Base-by-base conservation (phyloP, 805 yeast genomes). In the Wickerhamomyces chaumierensis region DNA sequence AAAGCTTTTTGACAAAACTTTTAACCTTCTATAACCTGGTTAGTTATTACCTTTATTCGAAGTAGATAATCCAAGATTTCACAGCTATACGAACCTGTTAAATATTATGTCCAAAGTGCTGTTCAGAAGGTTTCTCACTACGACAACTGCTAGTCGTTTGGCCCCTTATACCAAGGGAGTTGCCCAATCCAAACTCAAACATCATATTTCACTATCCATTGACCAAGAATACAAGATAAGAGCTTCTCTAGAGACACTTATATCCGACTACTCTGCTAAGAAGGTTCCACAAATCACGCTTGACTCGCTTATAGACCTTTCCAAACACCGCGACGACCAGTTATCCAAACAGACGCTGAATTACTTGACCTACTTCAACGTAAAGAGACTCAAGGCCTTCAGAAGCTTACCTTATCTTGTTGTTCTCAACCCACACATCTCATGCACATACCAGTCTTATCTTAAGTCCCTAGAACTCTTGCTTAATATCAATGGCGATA, bases 401-500 rank as follows among this genome's bases (percentile, higher is more conserved):
- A 71, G 90, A 45, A 65, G 70, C 34, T 62, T 90, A 39, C 96
- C 96, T 0, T 90, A 86, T 56, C 70, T 88, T 48, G 86, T 81
- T 35, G 80, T 87, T 40, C 60, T 90, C 44, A 90, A 90, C 55
- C 96, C 96, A 5, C 76, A 84, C 50, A 79, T 90, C 37, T 81
- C 90, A 11, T 75, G 74, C 48, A 79, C 83, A 18, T 85, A 86
- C 62, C 68, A 74, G 48, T 60, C 79, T 36, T 90, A 90, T 61
- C 62, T 85, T 45, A 67, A 75, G 41, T 79, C 95, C 2, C 70
- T 86, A 63, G 63, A 71, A 37, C 63, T 71, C 5, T 49, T 78
- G 37, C 49, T 71, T 18, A 56, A 63, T 39, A 54, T 68, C 32
- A 67, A 75, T 6, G 49, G 58, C 43, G 44, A 42, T n/a, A 72